These are phyloP conservation scores for Friedmanniomyces endolithicus DNA, from an alignment of 495 filamentous ascomycete species.

Conservation along the genomic window DNA sequence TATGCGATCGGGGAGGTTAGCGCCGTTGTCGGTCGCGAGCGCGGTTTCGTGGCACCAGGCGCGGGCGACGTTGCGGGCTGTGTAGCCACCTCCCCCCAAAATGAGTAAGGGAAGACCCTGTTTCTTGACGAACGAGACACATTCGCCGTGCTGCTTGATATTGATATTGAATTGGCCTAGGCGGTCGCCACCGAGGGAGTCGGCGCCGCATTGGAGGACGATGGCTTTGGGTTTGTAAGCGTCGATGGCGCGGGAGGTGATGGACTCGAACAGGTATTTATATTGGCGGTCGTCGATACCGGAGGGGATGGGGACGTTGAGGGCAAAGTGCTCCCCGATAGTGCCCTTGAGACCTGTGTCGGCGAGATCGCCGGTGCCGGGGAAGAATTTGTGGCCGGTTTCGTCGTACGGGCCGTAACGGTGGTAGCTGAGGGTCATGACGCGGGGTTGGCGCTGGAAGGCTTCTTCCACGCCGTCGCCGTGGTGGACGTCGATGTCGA, in stretches of 20 bases:
- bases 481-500: constrained; percentile 97
- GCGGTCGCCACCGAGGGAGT: constrained; percentile 85
- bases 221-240: constrained; percentile 75
- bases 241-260: constrained; percentile 62
- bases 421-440: constrained; percentile 93
- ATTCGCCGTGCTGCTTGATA: constrained; percentile 82
- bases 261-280: constrained; percentile 64
- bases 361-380: constrained; percentile 49
- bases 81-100: constrained; percentile 92
- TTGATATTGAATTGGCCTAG: constrained; percentile 95
- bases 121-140: constrained; percentile 74
- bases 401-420: constrained; percentile 67
- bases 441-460: constrained; percentile 90
- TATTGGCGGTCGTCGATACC: constrained; percentile 93
- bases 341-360: constrained; percentile 51
- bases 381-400: constrained; percentile 48
- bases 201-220: constrained; percentile 91
- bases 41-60: constrained; percentile 94
- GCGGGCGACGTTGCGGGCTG: constrained; percentile 90
- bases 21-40: constrained; percentile 39
- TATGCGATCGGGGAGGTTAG: constrained; percentile 24
- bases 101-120: constrained; percentile 69
- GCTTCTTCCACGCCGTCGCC: constrained; percentile 95
- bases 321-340: constrained; percentile 49
- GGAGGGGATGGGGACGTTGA: constrained; percentile 57